Evolutionary conservation across 192 early-diverging fungal species (phyloP), one percentile per base, ranked within the genome.

Genomic region (Chytriomyces hyalinus): DNA sequence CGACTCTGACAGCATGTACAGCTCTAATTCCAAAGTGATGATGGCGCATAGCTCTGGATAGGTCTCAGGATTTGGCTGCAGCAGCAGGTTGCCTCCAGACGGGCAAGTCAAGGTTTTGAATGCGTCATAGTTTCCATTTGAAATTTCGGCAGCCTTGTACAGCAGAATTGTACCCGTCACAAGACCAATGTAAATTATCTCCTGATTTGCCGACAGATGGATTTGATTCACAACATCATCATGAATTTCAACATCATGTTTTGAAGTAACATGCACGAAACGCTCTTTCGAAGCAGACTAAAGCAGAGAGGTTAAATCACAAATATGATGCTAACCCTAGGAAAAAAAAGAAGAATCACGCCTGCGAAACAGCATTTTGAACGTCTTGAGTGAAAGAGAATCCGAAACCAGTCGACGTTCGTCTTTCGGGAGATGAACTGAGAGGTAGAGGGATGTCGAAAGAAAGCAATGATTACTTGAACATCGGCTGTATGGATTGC

Each of bases 61-160:
- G 7, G 71, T 24, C 50, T 62, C 78, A 6, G 78, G 78, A 49
- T 79, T 79, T 22, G 78, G 78, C 6, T 60, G 47, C 20, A 79
- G 6, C 7, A 63, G 49, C 26, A 79, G 6, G 36, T 75, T 46
- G 7, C 49, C 45, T 9, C 66, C 73, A 44, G 15, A 51, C 20
- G 73, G 73, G 20, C 60, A 43, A 3, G 48, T 65, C 10, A 75
- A 24, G 3, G 6, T 53, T 44, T 75, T 75, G 3, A 51, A 66
- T 3, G 71, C 20, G 43, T 62, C 53, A 28, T 8, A 15, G 24
- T 26, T 26, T 70, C 49, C 68, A 22, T 20, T 11, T 6, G 50
- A 17, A 8, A 70, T 9, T 6, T 22, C 26, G 11, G 49, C 9
- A 8, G 68, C 68, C 17, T 70, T 53, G 49, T 70, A 70, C 11